Evolutionary conservation across 805 yeast genomes (phyloP).

Genomic region (Suhomyces tanzawaensis): DNA sequence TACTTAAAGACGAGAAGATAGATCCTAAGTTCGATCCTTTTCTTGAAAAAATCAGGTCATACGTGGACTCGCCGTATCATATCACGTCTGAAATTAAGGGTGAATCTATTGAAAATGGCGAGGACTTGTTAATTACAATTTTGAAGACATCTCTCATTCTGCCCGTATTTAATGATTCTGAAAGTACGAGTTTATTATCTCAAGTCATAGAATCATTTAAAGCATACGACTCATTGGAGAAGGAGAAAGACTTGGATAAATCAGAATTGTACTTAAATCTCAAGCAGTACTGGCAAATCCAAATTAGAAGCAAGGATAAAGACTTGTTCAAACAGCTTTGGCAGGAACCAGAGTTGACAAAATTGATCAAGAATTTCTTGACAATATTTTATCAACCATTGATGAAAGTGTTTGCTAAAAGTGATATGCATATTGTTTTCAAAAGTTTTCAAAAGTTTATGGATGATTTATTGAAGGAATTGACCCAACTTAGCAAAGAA

Average conservation of each 20-base stretch:
- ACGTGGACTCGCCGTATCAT: slow-evolving; percentile 15
- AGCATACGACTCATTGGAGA: slow-evolving; percentile 18
- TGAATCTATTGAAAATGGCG: slow-evolving; percentile 12
- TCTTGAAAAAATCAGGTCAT: slow-evolving; percentile 25
- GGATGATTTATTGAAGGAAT: slow-evolving; percentile 61
- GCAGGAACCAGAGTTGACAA: slow-evolving; percentile 82
- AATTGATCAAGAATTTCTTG: slow-evolving; percentile 68
- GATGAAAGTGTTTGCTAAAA: slow-evolving; percentile 33
- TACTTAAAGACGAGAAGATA: slow-evolving; percentile 41
- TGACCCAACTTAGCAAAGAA: slow-evolving; percentile 56
- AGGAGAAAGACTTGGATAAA: slow-evolving; percentile 10
- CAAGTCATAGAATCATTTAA: slow-evolving; percentile 17
- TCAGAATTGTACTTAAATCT: slow-evolving; percentile 48
- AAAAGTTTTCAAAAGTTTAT: slow-evolving; percentile 36
- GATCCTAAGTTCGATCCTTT: slow-evolving; percentile 26
- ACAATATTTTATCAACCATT: slow-evolving; percentile 43
- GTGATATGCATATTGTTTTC: slow-evolving; percentile 39
- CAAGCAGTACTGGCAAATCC: slow-evolving; percentile 60
- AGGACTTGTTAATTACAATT: slow-evolving; percentile 25
- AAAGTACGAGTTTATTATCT: not conserved
- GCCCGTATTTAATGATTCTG: slow-evolving; percentile 17
- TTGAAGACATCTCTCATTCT: slow-evolving; percentile 18
- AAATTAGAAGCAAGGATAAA: slow-evolving; percentile 72
- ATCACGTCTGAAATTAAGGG: slow-evolving; percentile 15
- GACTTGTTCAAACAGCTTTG: slow-evolving; percentile 71